Evolutionary conservation across 202 grass and related monocot genomes (phyloP).

Genomic region (Thinopyrum obtusiflorum): DNA sequence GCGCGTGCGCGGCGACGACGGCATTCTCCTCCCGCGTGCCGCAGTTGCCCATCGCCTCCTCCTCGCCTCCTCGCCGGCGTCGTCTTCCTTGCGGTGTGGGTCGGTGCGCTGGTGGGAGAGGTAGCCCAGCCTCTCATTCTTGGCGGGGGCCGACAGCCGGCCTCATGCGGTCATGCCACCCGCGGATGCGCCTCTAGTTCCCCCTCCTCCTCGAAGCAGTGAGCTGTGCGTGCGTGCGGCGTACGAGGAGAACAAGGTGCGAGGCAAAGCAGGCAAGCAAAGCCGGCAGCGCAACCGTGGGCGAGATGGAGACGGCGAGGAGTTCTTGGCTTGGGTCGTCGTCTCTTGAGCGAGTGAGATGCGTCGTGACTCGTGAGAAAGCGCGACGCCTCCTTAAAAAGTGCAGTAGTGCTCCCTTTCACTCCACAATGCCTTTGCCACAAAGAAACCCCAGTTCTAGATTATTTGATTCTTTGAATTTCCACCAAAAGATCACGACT

Average conservation of each 20-base stretch:
- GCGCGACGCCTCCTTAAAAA: slow-evolving; percentile 1
- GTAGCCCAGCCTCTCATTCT: slow-evolving; percentile 10
- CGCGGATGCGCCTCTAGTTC: neutral
- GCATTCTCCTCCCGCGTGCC: slow-evolving; percentile 98
- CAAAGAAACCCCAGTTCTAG: neutral
- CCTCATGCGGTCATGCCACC: slow-evolving; percentile 35
- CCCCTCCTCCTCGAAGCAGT: neutral
- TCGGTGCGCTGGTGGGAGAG: neutral
- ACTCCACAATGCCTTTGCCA: neutral
- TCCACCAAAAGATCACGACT: neutral
- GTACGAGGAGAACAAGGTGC: neutral
- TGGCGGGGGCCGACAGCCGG: neutral
- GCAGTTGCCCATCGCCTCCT: slow-evolving; percentile 84
- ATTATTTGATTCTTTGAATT: neutral
- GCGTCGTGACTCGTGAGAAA: slow-evolving; percentile 19
- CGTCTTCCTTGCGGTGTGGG: neutral
- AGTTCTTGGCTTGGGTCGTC: neutral
- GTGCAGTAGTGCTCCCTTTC: neutral
- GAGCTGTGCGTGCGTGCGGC: neutral
- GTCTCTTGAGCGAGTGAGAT: neutral
- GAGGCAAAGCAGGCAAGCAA: neutral
- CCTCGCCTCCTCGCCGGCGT: neutral
- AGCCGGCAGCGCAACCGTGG: slow-evolving; percentile 1
- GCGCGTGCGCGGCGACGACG: slow-evolving; percentile 90
- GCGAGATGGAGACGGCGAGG: slow-evolving; percentile 12